Base-by-base conservation (phyloP, 1,139 yeast genomes). In the Candida labiduridarum region DNA sequence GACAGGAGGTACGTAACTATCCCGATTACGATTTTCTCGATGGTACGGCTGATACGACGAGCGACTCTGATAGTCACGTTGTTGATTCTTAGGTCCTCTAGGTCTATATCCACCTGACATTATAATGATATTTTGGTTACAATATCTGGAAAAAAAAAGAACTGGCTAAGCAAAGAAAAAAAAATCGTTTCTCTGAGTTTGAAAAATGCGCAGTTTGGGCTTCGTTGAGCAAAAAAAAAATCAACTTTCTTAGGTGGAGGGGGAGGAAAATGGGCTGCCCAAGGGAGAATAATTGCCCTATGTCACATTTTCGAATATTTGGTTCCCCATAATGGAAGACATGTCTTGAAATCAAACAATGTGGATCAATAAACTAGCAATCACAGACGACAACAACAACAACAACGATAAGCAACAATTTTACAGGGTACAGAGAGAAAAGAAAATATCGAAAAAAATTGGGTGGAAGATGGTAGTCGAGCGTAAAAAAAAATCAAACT, bases 81-180 rank as follows among this genome's bases (percentile, higher is more conserved):
- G 45, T 31, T 41, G 40, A 29, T 40, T 31, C 38, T 29, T 46
- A 11, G 59, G 56, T 18, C 56, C 59, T 46, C 39, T 52, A 31
- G 55, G 77, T 61, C 76, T 72, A 53, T 71, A 71, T 53, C 73
- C 67, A 49, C 75, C 79, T 35, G 80, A 73, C 80, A 76, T 75
- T 16, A 22, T 39, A 11, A 16, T 31, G 27, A 22, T 12, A n/a
- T 12, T 16, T 12, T 35, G 11, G n/a, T 34, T 16, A 33, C 31
- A 12, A 7, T 22, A 19, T 30, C 9, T 15, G 34, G 30, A 25
- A 25, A 39, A 39, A 14, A 39, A 39, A 39, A 25, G 42, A 15
- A 22, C 18, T 36, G n/a, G 36, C 9, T 38, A 19, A 22, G 16
- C 30, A 39, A 39, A 27, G 12, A 18, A 36, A 36, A 36, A 36